Evolutionary conservation across 129 eudicot genomes (phyloP).

Genomic region (Artemisia argyi): DNA sequence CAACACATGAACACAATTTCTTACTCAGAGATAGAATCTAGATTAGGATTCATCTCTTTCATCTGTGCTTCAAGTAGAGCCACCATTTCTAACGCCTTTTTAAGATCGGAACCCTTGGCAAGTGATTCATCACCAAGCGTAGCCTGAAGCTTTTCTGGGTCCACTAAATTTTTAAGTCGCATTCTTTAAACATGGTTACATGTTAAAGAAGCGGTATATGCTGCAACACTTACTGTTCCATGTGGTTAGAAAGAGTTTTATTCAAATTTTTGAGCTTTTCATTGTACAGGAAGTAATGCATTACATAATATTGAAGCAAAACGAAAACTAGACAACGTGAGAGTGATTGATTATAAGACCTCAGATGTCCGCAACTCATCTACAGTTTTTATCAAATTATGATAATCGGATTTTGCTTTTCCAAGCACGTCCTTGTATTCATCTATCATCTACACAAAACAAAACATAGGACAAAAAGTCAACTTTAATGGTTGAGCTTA

Average conservation of each 20-base stretch:
- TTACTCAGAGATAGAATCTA: constrained; percentile 97
- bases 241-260: constrained; percentile 55
- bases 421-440: constrained; percentile 77
- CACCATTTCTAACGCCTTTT: constrained; percentile 79
- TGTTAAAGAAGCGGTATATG: background rate
- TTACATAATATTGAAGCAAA: background rate
- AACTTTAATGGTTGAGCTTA: background rate
- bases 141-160: constrained; percentile 81
- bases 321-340: background rate
- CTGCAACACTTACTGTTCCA: constrained; percentile 76
- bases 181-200: background rate
- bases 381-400: constrained; percentile 63
- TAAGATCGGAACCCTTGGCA: constrained; percentile 57
- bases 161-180: constrained; percentile 63
- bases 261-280: constrained; percentile 75
- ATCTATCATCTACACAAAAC: constrained; percentile 55
- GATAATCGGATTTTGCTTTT: constrained; percentile 80
- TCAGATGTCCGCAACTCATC: constrained; percentile 86
- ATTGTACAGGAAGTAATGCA: constrained; percentile 29
- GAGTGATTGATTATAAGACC: constrained; percentile 38
- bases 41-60: constrained; percentile 98
- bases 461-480: constrained; percentile 1
- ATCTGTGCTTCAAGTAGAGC: constrained; percentile 81
- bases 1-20: constrained; percentile 10
- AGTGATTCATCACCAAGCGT: constrained; percentile 68